phyloP scores from a whole-genome alignment of 2,329 filamentous ascomycete genomes.

The Lomentospora prolificans region DNA sequence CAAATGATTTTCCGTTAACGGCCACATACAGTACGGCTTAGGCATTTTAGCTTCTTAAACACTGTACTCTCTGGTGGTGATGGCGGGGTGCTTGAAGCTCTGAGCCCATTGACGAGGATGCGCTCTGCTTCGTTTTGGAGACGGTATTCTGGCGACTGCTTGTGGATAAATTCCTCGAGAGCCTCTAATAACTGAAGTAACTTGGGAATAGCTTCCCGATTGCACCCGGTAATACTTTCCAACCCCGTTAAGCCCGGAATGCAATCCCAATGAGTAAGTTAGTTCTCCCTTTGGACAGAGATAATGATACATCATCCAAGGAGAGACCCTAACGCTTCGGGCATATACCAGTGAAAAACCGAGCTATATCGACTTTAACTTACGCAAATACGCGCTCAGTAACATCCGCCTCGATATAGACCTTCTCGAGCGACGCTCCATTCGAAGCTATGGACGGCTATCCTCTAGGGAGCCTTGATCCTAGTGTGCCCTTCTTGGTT shows the following conservation, averaged over 20 bases:
- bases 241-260: too few species aligned
- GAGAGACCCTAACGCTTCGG: neutral
- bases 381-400: neutral
- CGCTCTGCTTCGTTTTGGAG: too few species aligned
- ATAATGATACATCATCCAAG: too few species aligned
- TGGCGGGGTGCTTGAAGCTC: neutral
- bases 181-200: too few species aligned
- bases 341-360: neutral
- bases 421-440: neutral
- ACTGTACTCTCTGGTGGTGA: neutral
- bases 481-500: conserved; percentile 77
- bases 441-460: conserved; percentile 61
- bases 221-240: too few species aligned
- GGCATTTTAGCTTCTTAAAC: neutral
- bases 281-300: too few species aligned
- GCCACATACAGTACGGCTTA: too few species aligned
- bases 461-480: conserved; percentile 67
- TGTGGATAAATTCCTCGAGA: too few species aligned
- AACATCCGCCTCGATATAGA: neutral
- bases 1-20: neutral
- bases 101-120: too few species aligned
- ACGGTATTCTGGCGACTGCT: too few species aligned
- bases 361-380: neutral
- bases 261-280: neutral
- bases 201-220: too few species aligned